Base-by-base conservation (phyloP, 192 early-diverging fungal genomes). In the Gamsiella multidivaricata region DNA sequence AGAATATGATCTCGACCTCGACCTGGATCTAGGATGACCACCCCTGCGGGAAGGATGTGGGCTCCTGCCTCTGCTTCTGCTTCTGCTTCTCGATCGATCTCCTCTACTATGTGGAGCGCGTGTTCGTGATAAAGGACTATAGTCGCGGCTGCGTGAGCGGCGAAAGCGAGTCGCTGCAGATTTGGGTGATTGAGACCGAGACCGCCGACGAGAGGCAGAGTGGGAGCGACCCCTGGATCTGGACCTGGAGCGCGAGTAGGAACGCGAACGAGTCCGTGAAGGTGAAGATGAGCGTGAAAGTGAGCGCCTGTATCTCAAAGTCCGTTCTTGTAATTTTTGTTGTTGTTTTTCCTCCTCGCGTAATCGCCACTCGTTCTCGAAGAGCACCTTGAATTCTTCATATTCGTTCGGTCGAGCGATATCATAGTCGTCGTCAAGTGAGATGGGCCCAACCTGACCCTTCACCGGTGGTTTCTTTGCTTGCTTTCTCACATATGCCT, bases 361-460 rank as follows among this genome's bases (percentile, higher is more conserved):
- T 86, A 74, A 66, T 34, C 78, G 80, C 25, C 79, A 66, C 60
- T 93, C 90, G 7, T 66, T n/a, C 20, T 62, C 65, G 15, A 64
- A 69, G 11, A 76, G 32, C 47, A 76, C 66, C 65, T 92, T 93
- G 45, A 86, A 90, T 33, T 83, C 80, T 31, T 91, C 88, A 72
- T 86, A 94, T 47, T 94, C 92, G 53, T 92, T 94, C 5, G 92
- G 92, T 53, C 86, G 62, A 3, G 82, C 60, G 33, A 92, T 89
- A 42, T 94, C 92, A 78, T 89, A 91, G 42, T 87, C 88, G 43
- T 89, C 88, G 15, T 76, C 61, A 45, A 87, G 61, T 22, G 65
- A 66, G 36, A 84, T 65, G 31, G 80, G 71, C 56, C 66, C 70
- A 81, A 57, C 6, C 64, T 83, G 61, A 3, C 49, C 60, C 61